Percentiles rank a stretch among this genome's conserved stretches.
Evolutionary conservation across 495 filamentous ascomycete genomes (phyloP).

Genomic region (Cudoniella acicularis): DNA sequence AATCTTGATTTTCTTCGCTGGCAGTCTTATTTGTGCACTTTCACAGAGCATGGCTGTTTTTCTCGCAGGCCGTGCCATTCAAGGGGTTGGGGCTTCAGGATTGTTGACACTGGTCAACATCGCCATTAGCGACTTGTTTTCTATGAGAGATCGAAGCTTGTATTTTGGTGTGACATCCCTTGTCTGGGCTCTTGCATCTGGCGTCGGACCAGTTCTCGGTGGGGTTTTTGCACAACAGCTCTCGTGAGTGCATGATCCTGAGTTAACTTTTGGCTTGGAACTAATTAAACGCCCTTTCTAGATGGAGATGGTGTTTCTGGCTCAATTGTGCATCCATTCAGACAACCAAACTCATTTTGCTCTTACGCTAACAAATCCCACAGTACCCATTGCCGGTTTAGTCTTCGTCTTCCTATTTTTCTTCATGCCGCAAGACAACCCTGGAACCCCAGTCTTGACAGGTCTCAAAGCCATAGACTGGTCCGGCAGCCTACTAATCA

Average conservation of each 20-base stretch:
- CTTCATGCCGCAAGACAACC: conserved; percentile 73
- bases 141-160: conserved; percentile 60
- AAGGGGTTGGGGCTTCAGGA: conserved; percentile 83
- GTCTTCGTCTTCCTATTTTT: conserved; percentile 64
- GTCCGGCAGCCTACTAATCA: conserved; percentile 63
- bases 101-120: conserved; percentile 79
- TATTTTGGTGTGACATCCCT: conserved; percentile 55
- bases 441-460: conserved; percentile 63
- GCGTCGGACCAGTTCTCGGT: conserved; percentile 71
- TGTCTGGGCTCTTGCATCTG: conserved; percentile 72
- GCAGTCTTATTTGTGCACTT: conserved; percentile 67
- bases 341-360: neutral
- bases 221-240: conserved; percentile 67
- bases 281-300: conserved; percentile 27
- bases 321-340: conserved; percentile 43
- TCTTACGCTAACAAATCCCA: conserved; percentile 14
- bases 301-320: conserved; percentile 35
- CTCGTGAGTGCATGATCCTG: conserved; percentile 26
- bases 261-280: neutral
- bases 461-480: conserved; percentile 78
- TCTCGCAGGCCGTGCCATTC: conserved; percentile 69
- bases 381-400: conserved; percentile 67
- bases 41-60: conserved; percentile 68
- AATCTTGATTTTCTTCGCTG: conserved; percentile 70
- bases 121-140: conserved; percentile 76